Base-by-base conservation (phyloP, 345 rosid genomes). In the Populus euphratica region DNA sequence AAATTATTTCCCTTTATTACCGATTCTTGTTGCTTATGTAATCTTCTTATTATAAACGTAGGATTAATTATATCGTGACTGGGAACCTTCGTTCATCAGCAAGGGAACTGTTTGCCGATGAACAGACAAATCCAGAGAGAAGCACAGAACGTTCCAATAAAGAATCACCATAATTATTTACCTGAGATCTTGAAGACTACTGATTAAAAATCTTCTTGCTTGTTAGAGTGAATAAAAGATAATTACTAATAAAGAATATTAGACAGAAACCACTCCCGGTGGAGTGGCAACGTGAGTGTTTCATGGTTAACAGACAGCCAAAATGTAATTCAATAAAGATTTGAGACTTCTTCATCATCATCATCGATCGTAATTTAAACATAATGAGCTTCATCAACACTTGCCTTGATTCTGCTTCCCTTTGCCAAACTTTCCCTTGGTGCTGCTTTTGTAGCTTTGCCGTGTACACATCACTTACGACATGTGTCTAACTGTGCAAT, bases 101-200 rank as follows among this genome's bases (percentile, higher is more conserved):
- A 11, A 68, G 69, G 72, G 75, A 17, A 63, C 76, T 81, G 85
- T 79, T 77, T 50, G 83, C 54, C 41, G 75, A 68, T 80, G 38
- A 70, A 16, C 81, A 70, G 68, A 79, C 81, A 81, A 41, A 66
- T 56, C 41, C 16, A 23, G 23, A 52, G 7, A 20, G 59, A 5
- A 52, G 59, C 59, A 18, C 11, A 14, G 0, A 43, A 27, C 13
- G 56, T 44, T 6, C 50, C 71, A 20, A 9, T 1, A 5, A 68
- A 68, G 14, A 52, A 52, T 20, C 16, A 9, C 10, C 8, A 61
- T 27, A 27, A 27, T 27, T 27, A 33, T 3, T 14, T 66, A 31
- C 16, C 44, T 66, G 16, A 31, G 35, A 8, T 25, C 43, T 29
- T 50, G 6, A 49, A 66, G 70, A 65, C 10, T 25, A 75, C 10